Evolutionary conservation across 2,329 filamentous ascomycete genomes (phyloP).

Genomic region (Balansia obtecta): DNA sequence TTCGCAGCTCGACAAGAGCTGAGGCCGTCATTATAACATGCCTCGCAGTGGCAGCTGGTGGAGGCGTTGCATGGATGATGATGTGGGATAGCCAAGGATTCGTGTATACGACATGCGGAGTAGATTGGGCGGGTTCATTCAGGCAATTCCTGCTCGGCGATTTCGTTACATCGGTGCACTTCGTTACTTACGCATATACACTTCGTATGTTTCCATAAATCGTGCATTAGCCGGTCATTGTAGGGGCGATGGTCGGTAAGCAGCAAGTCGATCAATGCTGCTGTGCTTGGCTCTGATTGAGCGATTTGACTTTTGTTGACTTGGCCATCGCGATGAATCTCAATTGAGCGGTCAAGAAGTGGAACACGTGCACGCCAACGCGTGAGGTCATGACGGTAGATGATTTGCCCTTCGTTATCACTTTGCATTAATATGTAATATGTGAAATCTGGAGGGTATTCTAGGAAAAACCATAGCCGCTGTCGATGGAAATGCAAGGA

Average conservation of each 20-base stretch:
- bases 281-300: neutral
- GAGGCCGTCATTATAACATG: neutral
- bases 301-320: neutral
- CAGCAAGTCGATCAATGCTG: neutral
- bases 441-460: no score
- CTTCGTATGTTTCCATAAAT: conserved; percentile 2
- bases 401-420: neutral
- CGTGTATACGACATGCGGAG: neutral
- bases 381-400: neutral
- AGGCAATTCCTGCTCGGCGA: neutral
- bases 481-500: no score
- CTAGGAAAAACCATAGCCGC: no score
- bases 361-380: neutral
- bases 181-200: neutral
- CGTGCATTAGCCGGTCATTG: neutral
- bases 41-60: neutral
- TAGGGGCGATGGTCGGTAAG: neutral
- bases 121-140: neutral
- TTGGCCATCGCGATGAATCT: neutral
- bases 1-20: neutral
- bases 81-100: neutral
- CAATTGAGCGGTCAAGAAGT: neutral
- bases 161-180: neutral
- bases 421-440: no score
- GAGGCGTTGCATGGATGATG: neutral